Evolutionary conservation across 1,284 basidiomycete species (phyloP).

Genomic region (Tilletia walkeri): DNA sequence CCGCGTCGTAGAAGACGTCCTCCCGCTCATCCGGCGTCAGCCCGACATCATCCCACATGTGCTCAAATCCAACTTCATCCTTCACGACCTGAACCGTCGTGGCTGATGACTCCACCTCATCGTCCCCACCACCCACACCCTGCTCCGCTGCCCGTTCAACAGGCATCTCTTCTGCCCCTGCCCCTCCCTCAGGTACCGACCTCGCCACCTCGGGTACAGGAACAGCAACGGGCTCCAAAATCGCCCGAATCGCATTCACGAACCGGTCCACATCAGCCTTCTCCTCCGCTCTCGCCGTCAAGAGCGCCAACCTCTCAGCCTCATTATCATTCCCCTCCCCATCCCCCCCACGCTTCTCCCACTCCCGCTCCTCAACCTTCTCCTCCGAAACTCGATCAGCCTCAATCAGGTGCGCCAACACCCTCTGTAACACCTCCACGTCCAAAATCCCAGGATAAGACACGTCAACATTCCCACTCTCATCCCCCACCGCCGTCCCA

Average conservation of each 20-base stretch:
- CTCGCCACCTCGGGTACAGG: no score
- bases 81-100: no score
- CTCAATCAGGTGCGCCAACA: background rate
- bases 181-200: no score
- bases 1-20: no score
- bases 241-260: constrained; percentile 1
- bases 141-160: no score
- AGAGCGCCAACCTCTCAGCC: background rate
- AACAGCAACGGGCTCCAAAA: background rate
- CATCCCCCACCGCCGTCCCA: background rate
- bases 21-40: no score
- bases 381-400: constrained; percentile 7
- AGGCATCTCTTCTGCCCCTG: no score
- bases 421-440: background rate
- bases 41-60: no score
- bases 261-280: constrained; percentile 3
- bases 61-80: no score
- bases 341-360: background rate
- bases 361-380: background rate
- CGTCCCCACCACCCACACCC: no score
- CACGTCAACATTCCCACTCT: no score
- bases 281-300: constrained; percentile 9
- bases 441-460: background rate
- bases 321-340: background rate
- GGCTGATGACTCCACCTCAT: no score